Conservation (phyloP, 2,329 filamentous ascomycete genomes). For the Dryadomyces quercus-mongolicae region DNA sequence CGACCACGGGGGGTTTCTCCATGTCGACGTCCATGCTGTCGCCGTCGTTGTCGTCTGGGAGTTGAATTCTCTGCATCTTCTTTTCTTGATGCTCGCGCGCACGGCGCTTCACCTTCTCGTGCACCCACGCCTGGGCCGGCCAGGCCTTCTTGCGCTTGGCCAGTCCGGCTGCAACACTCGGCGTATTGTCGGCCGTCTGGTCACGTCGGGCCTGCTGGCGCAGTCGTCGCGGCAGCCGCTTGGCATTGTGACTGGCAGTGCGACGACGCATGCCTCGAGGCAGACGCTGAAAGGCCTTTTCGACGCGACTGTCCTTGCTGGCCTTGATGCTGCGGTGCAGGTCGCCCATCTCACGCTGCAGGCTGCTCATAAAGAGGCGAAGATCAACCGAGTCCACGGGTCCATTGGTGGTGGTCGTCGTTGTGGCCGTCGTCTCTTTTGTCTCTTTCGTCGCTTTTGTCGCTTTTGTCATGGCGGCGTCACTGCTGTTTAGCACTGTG, state of each 20-base stretch:
- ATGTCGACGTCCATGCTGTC: slow-evolving; percentile 9
- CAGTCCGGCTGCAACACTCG: slow-evolving; percentile 56
- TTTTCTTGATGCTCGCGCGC: slow-evolving; percentile 13
- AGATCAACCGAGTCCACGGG: slow-evolving; percentile 65
- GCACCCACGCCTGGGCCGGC: slow-evolving; percentile 10
- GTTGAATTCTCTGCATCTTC: slow-evolving; percentile 7
- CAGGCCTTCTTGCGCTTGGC: slow-evolving; percentile 35
- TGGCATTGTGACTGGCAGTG: slow-evolving; percentile 91
- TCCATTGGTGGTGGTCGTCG: not conserved
- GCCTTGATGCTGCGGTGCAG: slow-evolving; percentile 71
- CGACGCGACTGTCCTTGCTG: slow-evolving; percentile 45
- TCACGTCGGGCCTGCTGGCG: slow-evolving; percentile 55
- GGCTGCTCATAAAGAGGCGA: slow-evolving; percentile 69
- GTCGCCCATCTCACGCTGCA: slow-evolving; percentile 80
- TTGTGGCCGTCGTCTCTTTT: not conserved
- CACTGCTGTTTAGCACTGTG: not conserved
- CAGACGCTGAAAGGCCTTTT: slow-evolving; percentile 67
- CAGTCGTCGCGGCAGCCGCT: slow-evolving; percentile 71
- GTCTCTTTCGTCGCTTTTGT: not conserved
- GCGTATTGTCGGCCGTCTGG: slow-evolving; percentile 86
- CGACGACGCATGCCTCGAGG: slow-evolving; percentile 73
- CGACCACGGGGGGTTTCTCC: slow-evolving; percentile 8
- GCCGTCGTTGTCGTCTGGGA: not conserved
- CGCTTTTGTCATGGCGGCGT: not conserved
- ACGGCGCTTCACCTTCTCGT: slow-evolving; percentile 18